Conservation (phyloP, 2,329 filamentous ascomycete genomes). For the Alternaria tenuissima region DNA sequence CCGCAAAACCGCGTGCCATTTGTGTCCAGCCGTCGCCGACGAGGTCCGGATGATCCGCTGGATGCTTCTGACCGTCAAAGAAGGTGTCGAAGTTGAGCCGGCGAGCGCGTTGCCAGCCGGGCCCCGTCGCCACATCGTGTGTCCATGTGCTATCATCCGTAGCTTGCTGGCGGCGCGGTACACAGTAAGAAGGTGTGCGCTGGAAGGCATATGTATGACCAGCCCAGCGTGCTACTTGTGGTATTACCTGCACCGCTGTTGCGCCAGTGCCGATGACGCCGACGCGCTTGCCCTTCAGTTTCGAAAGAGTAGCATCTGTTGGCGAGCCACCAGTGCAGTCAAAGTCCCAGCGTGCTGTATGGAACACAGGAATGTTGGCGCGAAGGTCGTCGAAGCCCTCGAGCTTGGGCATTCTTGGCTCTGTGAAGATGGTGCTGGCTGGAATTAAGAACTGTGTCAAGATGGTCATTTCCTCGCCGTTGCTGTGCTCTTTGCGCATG, state of each 20-base stretch:
- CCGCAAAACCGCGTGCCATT: conserved; percentile 14
- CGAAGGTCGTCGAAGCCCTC: conserved; percentile 39
- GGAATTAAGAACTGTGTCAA: conserved; percentile 8
- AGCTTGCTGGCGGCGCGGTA: conserved; percentile 43
- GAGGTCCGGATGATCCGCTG: conserved; percentile 49
- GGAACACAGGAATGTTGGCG: conserved; percentile 51
- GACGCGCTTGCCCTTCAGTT: conserved; percentile 45
- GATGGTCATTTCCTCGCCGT: conserved; percentile 13
- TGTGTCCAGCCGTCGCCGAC: conserved; percentile 60
- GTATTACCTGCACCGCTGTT: conserved; percentile 53
- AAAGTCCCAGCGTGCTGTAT: conserved; percentile 58
- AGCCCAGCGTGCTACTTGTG: conserved; percentile 50
- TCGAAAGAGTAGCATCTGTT: conserved; percentile 32
- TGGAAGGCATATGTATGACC: conserved; percentile 54
- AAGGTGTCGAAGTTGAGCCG: conserved; percentile 52
- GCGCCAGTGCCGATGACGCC: conserved; percentile 57
- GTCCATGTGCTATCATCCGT: conserved; percentile 57
- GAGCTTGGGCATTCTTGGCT: conserved; percentile 51
- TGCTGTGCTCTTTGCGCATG: conserved; percentile 18
- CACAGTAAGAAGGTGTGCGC: conserved; percentile 52
- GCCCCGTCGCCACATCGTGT: conserved; percentile 36
- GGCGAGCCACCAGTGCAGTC: conserved; percentile 51
- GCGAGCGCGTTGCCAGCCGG: conserved; percentile 61
- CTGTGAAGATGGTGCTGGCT: conserved; percentile 52
- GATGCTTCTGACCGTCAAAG: conserved; percentile 33